phyloP scores from a whole-genome alignment of 2,329 filamentous ascomycete species.

The Aspergillus sp. region DNA sequence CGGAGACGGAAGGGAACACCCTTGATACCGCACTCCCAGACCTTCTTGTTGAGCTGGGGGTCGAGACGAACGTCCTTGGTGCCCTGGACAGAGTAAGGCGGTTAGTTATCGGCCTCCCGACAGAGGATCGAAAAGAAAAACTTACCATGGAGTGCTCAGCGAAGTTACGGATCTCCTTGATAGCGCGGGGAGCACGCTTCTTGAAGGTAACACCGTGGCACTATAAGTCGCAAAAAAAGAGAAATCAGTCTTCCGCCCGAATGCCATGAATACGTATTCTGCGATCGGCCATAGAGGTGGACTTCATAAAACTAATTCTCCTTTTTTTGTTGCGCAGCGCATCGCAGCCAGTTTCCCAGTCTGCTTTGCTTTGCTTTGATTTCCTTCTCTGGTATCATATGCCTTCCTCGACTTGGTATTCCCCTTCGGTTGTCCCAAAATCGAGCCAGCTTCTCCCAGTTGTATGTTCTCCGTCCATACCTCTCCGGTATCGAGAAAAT shows the following conservation, averaged over 20 bases:
- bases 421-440: not conserved
- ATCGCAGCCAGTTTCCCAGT: too few relatives aligned
- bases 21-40: constrained; percentile 99
- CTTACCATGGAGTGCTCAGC: constrained; percentile 93
- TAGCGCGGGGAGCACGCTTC: constrained; percentile 96
- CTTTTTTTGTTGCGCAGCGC: constrained; percentile 21
- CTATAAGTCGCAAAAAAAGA: constrained; percentile 48
- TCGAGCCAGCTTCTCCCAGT: too few relatives aligned
- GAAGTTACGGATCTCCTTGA: constrained; percentile 99
- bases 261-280: constrained; percentile 29
- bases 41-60: constrained; percentile 99
- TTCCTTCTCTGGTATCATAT: constrained; percentile 2
- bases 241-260: constrained; percentile 64
- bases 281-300: constrained; percentile 49
- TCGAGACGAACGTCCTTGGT: constrained; percentile 96
- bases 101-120: not conserved
- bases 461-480: constrained; percentile 30
- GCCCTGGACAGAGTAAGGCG: constrained; percentile 53
- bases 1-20: constrained; percentile 95
- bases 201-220: constrained; percentile 98
- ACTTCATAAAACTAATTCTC: constrained; percentile 64
- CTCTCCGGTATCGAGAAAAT: constrained; percentile 8
- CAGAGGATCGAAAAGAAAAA: constrained; percentile 14
- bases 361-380: too few relatives aligned
- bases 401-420: not conserved